Evolutionary conservation across 164 flowering plant species (phyloP).

Genomic region (Kalanchoe fedtschenkoi): DNA sequence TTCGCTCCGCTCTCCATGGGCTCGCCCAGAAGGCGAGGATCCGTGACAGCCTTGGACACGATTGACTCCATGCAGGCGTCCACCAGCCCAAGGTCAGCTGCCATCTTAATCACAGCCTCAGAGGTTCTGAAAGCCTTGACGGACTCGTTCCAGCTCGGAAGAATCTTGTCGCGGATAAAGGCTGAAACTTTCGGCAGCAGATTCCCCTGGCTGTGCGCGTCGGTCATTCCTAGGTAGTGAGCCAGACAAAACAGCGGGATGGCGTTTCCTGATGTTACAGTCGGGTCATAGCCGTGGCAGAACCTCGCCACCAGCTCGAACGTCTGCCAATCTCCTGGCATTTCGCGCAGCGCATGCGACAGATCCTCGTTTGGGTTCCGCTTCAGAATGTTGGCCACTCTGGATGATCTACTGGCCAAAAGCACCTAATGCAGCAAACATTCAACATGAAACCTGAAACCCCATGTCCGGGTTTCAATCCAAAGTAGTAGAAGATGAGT

Average conservation of each 20-base stretch:
- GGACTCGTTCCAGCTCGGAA: constrained; percentile 57
- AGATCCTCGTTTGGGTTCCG: constrained; percentile 23
- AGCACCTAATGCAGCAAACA: constrained; percentile 23
- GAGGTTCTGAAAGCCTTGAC: constrained; percentile 32
- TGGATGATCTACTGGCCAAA: constrained; percentile 43
- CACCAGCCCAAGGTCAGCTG: constrained; percentile 29
- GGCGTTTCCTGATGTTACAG: constrained; percentile 36
- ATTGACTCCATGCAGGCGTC: constrained; percentile 41
- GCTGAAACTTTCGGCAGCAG: constrained; percentile 24
- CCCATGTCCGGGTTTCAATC: no score
- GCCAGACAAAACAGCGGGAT: constrained; percentile 49
- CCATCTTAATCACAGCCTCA: constrained; percentile 22
- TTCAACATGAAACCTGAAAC: no score
- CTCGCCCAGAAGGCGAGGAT: constrained; percentile 55
- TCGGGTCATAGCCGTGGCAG: constrained; percentile 48
- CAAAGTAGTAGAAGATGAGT: no score
- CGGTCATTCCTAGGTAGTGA: constrained; percentile 54
- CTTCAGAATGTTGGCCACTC: constrained; percentile 26
- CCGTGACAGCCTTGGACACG: constrained; percentile 23
- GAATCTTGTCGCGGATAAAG: constrained; percentile 32
- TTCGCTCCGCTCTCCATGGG: constrained; percentile 20
- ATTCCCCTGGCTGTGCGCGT: constrained; percentile 39
- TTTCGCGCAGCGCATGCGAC: constrained; percentile 19
- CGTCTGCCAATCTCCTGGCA: constrained; percentile 34
- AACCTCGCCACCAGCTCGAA: constrained; percentile 52